Base-by-base conservation (phyloP, 805 yeast species). In the Blastobotrys mokoenaii region DNA sequence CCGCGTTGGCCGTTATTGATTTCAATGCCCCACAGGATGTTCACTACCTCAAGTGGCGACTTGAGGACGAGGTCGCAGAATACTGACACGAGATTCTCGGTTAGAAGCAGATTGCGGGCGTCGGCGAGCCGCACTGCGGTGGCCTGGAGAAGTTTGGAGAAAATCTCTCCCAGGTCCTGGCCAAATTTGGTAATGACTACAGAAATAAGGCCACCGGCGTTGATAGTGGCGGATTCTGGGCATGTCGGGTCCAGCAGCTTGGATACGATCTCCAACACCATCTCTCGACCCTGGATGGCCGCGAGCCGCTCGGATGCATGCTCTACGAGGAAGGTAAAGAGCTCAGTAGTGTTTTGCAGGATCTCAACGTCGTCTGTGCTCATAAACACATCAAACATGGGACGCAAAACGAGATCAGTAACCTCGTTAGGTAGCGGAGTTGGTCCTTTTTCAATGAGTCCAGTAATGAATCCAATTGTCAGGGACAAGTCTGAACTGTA, bases 181-280 rank as follows among this genome's bases (percentile, higher is more conserved):
- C 73, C 67, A 51, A 73, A 80, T 48, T 73, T 74, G 15, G 75
- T 74, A 32, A 84, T 69, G 30, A 82, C 67, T 0, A 82, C 73
- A 9, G 75, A 69, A 2, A 84, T 79, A 17, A 84, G 73, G 6
- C 55, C 79, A 10, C 90, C 97, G 38, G 85, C 76, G 47, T 84
- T 82, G 64, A 80, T 71, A 1, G 94, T 89, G 0, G 95, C 96
- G 38, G 82, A 75, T 53, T 88, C 97, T 12, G 83, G 74, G 46
- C 84, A 68, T 6, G 71, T 70, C 0, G 95, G 85, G 1, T 84
- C 76, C 29, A 90, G 70, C 43, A 87, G 75, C 55, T 79, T 79
- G 2, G 84, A 76, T 2, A 82, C 79, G 11, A 83, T 76, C 29
- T 72, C 69, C 14, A 93, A 65, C n/a, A 85, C 69, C 2, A 72